Evolutionary conservation across 1,139 yeast species (phyloP), one percentile per base, ranked within the genome.

Genomic region (Geotrichum candidum): DNA sequence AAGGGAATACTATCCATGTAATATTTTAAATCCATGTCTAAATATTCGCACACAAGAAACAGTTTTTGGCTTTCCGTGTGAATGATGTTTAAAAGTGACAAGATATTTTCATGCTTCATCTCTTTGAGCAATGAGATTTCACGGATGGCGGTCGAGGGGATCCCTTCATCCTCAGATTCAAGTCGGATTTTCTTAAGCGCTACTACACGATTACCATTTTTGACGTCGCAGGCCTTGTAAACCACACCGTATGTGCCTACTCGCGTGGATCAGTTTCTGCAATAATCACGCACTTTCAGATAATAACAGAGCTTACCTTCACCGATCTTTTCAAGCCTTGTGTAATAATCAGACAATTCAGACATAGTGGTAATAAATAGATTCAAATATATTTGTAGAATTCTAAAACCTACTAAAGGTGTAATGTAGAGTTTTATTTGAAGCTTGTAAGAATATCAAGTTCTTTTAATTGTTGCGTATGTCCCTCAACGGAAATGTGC

Each of bases 111-210:
- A 74, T 94, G 96, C 65, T 90, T 83, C 81, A 94, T 83, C 76
- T 95, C 99, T 75, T 94, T 94, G 69, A 94, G 80, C 56, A 94
- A 81, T 0, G 98, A 91, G 68, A 94, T 94, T 75, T 94, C 99
- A 68, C 99, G 83, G 65, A 94, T 95, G 2, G 99, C 98, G 0
- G 99, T 94, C 22, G 96, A 89, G 4, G 99, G 99, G 45, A 94
- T 97, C 51, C 99, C 99, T 76, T 94, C 98, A 75, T 92, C 97
- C 75, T 94, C 99, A 55, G 96, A 90, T 73, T 94, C 99, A 61
- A 95, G 80, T 64, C 99, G 83, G 74, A 94, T 94, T 77, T 94
- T 94, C 75, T 94, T 94, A 68, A 95, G 79, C 0, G 99, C 99
- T 54, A 94, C 99, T 38, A 92, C 83, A 59, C 98, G 80, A 77